Evolutionary conservation across 2,329 filamentous ascomycete species (phyloP).

Genomic region (Fulvia fulva): DNA sequence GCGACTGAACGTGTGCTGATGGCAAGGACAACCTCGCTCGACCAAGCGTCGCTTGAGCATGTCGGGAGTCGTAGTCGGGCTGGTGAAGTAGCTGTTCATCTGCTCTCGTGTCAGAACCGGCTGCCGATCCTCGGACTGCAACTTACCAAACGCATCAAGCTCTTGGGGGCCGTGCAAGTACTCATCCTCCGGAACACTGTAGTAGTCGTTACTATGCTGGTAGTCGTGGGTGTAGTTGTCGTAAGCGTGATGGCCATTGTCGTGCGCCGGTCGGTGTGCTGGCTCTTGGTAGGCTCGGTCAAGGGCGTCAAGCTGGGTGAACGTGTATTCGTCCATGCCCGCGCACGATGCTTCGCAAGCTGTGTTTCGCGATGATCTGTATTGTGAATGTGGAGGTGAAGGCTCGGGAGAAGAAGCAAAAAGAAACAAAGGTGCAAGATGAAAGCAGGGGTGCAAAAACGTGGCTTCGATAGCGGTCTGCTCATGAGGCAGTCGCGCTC

Average conservation of each 20-base stretch:
- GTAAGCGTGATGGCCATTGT: conserved; percentile 8
- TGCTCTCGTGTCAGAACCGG: conserved; percentile 23
- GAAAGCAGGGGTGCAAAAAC: background rate
- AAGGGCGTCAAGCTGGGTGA: conserved; percentile 29
- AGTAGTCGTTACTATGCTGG: conserved; percentile 1
- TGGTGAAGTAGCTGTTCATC: conserved; percentile 35
- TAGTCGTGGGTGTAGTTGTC: conserved; percentile 6
- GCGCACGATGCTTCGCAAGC: conserved; percentile 11
- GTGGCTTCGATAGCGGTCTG: background rate
- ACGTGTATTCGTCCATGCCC: conserved; percentile 24
- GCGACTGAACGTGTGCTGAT: background rate
- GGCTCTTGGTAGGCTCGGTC: conserved; percentile 17
- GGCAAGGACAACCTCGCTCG: conserved; percentile 38
- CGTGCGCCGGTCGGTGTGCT: background rate
- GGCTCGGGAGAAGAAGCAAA: background rate
- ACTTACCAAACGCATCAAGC: conserved; percentile 50
- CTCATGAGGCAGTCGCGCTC: background rate
- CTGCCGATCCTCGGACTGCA: background rate
- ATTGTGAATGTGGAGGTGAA: no score
- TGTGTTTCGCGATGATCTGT: background rate
- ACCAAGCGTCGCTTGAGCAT: conserved; percentile 34
- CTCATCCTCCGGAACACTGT: conserved; percentile 6
- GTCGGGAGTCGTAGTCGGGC: conserved; percentile 31
- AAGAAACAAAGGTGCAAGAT: background rate
- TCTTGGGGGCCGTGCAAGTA: conserved; percentile 15